Base-by-base conservation (phyloP, 2,329 filamentous ascomycete genomes). In the Metarhizium anisopliae region DNA sequence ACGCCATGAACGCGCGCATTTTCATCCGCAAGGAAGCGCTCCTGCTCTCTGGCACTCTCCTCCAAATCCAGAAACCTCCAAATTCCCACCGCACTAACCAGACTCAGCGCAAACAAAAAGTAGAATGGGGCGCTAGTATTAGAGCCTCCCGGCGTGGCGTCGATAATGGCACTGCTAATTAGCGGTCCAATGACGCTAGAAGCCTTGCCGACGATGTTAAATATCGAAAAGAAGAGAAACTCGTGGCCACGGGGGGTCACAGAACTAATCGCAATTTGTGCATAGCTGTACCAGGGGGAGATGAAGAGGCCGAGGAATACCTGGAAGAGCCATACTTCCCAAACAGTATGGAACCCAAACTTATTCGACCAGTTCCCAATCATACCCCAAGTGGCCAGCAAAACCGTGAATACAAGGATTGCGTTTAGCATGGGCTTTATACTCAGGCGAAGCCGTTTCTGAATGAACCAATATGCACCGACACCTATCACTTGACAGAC, bases 351-450 rank as follows among this genome's bases (percentile, higher is more conserved):
- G 65, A 76, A 77, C 0, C 74, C 74, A 40, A 76, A 73, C 13
- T 63, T 65, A 50, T 69, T 58, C 1, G 73, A 76, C 74, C 74
- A 76, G 61, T 74, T 76, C 2, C 74, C 74, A 4, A 75, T 64
- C 72, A 76, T 73, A 42, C 74, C 74, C 74, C 74, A 77, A 30
- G 65, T 68, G 43, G 81, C 78, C 0, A 87, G 75, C 0, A 87
- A 59, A 11, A 86, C 74, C 58, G 86, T 86, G 38, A 73, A 76
- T 2, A 85, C 67, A 59, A 83, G 83, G 56, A 86, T 77, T 7
- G 74, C 71, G 63, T 85, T 84, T 72, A 88, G 86, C 84, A 88
- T 87, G 16, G 78, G 80, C 67, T 87, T 87, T 1, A 83, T 84
- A 47, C 76, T 74, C 4, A 87, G 73, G 1, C 75, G 67, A 64